Evolutionary conservation across 768 basidiomycete species (phyloP), one percentile per base, ranked within the genome.

Genomic region (Pisolithus sp.): DNA sequence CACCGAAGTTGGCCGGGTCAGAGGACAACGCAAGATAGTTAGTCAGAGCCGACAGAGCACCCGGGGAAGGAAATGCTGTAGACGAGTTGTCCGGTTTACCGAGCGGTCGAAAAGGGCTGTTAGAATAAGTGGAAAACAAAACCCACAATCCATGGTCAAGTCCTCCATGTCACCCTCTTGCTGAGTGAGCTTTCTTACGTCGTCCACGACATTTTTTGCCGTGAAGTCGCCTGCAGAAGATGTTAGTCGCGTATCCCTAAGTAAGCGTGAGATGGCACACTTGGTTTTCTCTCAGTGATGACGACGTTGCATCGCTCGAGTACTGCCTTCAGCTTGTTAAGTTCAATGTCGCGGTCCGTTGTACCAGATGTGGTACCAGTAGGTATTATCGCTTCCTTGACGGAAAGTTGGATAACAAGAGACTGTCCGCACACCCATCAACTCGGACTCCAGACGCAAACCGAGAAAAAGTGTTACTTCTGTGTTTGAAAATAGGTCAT

Each of bases 401-500:
- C 90, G 0, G 92, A 93, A 2, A 98, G 79, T 65, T 99, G 96
- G 53, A 98, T 98, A 34, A 97, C 73, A 31, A 98, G 78, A 2
- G 93, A 93, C 95, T 97, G 60, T 31, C 24, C 41, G 45, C 12
- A 39, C 12, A 40, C 23, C 37, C 24, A 50, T 55, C 31, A 54
- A 42, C 30, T 7, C 1, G 23, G n/a, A 46, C 20, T 18, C n/a
- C 26, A 37, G 34, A 17, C 12, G 50, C 24, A 12, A 31, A 21
- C 20, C 34, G 45, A 23, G n/a, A 24, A 13, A 20, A 49, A 21
- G 40, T 15, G 48, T n/a, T 53, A 92, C 95, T 77, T 99, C 95
- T 3, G 87, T 85, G 60, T 98, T 99, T 1, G 92, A 93, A 68
- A 94, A 98, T 15, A 93, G 72, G 54, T 98, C 96, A 59, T 93